A percentile compares a stretch with the other conserved stretches of the same genome.
Conservation (phyloP, 805 yeast genomes). For the Yamadazyma endophytica region DNA sequence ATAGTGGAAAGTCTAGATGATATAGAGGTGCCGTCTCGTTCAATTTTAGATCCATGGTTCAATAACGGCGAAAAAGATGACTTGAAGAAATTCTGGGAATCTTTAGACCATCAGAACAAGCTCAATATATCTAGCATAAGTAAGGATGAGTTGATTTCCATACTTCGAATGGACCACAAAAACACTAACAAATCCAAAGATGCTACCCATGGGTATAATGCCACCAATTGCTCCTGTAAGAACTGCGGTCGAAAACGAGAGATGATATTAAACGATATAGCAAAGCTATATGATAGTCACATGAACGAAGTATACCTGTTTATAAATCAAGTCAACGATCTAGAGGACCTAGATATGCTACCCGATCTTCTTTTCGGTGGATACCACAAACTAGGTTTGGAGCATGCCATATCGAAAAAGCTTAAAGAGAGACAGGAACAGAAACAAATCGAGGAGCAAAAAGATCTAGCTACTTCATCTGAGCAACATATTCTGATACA, state of each 20-base stretch:
- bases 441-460: no score
- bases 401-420: not conserved
- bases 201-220: slow-evolving; percentile 3
- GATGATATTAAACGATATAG: slow-evolving; percentile 74
- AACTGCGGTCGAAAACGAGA: slow-evolving; percentile 72
- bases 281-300: slow-evolving; percentile 64
- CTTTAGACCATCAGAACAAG: slow-evolving; percentile 57
- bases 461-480: no score
- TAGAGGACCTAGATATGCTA: slow-evolving; percentile 31
- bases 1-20: slow-evolving; percentile 58
- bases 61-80: slow-evolving; percentile 48
- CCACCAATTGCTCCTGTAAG: slow-evolving; percentile 56
- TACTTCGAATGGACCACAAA: slow-evolving; percentile 45
- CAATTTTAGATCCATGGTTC: slow-evolving; percentile 43
- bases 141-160: slow-evolving; percentile 61
- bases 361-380: slow-evolving; percentile 34
- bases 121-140: slow-evolving; percentile 60
- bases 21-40: slow-evolving; percentile 3
- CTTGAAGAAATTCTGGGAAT: slow-evolving; percentile 61
- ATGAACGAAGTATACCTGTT: slow-evolving; percentile 45
- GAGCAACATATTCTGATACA: no score
- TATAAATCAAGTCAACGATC: slow-evolving; percentile 35
- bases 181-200: slow-evolving; percentile 6
- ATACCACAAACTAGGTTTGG: slow-evolving; percentile 19
- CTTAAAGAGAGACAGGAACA: no score